phyloP scores from a whole-genome alignment of 2,329 filamentous ascomycete genomes.

The Venturia carpophila region DNA sequence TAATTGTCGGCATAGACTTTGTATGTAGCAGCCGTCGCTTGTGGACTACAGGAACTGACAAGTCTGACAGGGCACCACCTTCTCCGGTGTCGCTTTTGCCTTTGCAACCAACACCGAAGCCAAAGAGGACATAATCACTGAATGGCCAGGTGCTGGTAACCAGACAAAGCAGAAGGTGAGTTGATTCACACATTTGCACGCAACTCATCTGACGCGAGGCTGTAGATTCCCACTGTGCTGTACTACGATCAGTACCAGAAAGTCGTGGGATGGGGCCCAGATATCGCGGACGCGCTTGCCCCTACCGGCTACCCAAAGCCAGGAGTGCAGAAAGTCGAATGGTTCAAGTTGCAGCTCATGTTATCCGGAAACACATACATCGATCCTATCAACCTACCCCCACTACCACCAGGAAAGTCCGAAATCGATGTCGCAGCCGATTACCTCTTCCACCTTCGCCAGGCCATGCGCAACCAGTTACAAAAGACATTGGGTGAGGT shows the following conservation, averaged over 20 bases:
- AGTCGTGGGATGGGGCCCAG: constrained; percentile 98
- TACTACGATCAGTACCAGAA: constrained; percentile 99
- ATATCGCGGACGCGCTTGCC: constrained; percentile 93
- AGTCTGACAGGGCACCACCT: constrained; percentile 72
- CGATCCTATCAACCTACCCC: constrained; percentile 96
- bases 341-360: constrained; percentile 99
- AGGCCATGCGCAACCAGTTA: constrained; percentile 90
- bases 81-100: constrained; percentile 90
- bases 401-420: constrained; percentile 93
- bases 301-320: constrained; percentile 97
- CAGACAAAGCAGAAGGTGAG: constrained; percentile 96
- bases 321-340: constrained; percentile 97
- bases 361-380: constrained; percentile 98
- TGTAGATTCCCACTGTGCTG: constrained; percentile 91
- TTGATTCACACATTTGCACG: constrained; percentile 5
- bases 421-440: constrained; percentile 99
- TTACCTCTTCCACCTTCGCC: constrained; percentile 95
- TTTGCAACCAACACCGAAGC: constrained; percentile 94
- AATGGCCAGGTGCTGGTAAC: constrained; percentile 96
- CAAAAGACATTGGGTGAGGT: constrained; percentile 97
- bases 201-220: constrained; percentile 7
- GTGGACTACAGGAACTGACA: background rate
- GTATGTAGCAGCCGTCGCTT: constrained; percentile 45
- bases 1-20: constrained; percentile 99
- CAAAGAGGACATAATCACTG: constrained; percentile 97